Percentiles rank a stretch among this genome's conserved stretches.
Evolutionary conservation across 805 yeast species (phyloP).

Genomic region (Lachancea lanzarotensis): DNA sequence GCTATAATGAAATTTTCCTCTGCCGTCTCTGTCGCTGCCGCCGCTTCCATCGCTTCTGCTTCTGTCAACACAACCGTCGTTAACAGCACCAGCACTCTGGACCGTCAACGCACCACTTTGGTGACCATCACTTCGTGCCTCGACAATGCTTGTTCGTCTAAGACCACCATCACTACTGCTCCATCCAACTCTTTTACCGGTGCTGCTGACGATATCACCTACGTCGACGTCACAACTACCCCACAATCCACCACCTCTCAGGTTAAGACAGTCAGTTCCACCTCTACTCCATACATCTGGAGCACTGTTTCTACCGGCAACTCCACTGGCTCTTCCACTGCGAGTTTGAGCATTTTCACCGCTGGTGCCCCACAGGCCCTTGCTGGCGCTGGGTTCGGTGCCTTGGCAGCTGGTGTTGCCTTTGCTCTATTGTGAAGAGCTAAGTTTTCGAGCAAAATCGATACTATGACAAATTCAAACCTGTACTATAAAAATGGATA

Average conservation of each 20-base stretch:
- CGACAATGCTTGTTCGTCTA: conserved; percentile 27
- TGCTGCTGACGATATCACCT: conserved; percentile 33
- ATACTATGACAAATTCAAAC: neutral
- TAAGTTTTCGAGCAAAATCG: too few species aligned
- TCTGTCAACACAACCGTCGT: conserved; percentile 14
- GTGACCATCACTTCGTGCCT: conserved; percentile 34
- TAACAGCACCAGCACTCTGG: conserved; percentile 19
- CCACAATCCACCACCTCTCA: conserved; percentile 44
- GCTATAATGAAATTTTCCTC: conserved; percentile 5
- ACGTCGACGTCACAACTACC: conserved; percentile 45
- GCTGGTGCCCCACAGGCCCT: conserved; percentile 11
- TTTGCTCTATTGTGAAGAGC: conserved; percentile 18
- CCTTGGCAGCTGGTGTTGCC: conserved; percentile 20
- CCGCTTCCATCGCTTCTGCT: conserved; percentile 17
- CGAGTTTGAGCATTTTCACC: conserved; percentile 12
- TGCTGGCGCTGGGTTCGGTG: conserved; percentile 21
- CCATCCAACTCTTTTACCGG: conserved; percentile 32
- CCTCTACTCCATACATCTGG: conserved; percentile 36
- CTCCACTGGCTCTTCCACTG: conserved; percentile 11
- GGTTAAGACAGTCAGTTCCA: conserved; percentile 37
- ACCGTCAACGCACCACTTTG: conserved; percentile 22
- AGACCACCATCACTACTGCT: conserved; percentile 27
- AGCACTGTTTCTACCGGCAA: conserved; percentile 22
- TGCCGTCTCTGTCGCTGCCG: conserved; percentile 9
- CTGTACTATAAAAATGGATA: conserved; percentile 1